Conservation (phyloP, 1,139 yeast genomes). For the Kluyveromyces sp. region DNA sequence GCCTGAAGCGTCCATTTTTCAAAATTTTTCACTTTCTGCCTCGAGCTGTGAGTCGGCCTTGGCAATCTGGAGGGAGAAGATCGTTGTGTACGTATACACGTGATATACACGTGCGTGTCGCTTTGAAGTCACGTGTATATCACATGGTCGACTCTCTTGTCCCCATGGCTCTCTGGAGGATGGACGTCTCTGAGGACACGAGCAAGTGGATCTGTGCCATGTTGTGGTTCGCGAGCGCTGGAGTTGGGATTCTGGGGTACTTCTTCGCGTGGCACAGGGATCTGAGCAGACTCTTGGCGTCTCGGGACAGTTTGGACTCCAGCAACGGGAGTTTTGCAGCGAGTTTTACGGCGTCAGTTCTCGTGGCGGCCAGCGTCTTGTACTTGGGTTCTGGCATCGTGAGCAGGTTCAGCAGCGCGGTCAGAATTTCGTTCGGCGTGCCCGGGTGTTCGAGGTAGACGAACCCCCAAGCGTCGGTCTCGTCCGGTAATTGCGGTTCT, state of each 20-base stretch:
- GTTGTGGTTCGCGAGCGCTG: background rate
- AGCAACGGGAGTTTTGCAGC: background rate
- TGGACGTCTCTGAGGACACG: background rate
- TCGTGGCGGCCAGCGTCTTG: background rate
- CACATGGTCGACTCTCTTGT: background rate
- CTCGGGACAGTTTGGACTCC: background rate
- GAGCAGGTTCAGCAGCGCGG: slow-evolving; percentile 10
- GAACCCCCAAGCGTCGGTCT: slow-evolving; percentile 4
- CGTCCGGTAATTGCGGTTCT: too few relatives aligned
- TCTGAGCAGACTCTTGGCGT: background rate
- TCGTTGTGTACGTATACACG: background rate
- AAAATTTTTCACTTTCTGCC: background rate
- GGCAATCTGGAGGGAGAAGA: background rate
- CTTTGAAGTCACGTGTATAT: background rate
- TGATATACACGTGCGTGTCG: background rate
- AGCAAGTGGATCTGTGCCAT: slow-evolving; percentile 1
- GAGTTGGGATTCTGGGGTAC: background rate
- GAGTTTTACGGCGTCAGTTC: background rate
- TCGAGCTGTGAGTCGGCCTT: background rate
- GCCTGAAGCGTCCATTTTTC: background rate
- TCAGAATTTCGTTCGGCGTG: slow-evolving; percentile 7
- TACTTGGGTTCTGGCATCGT: slow-evolving; percentile 5
- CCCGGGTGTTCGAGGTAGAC: slow-evolving; percentile 9
- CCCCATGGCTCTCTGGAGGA: slow-evolving; percentile 4
- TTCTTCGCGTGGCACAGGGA: background rate